phyloP scores from a whole-genome alignment of 768 basidiomycete species.

The Neoboletus magnificus region DNA sequence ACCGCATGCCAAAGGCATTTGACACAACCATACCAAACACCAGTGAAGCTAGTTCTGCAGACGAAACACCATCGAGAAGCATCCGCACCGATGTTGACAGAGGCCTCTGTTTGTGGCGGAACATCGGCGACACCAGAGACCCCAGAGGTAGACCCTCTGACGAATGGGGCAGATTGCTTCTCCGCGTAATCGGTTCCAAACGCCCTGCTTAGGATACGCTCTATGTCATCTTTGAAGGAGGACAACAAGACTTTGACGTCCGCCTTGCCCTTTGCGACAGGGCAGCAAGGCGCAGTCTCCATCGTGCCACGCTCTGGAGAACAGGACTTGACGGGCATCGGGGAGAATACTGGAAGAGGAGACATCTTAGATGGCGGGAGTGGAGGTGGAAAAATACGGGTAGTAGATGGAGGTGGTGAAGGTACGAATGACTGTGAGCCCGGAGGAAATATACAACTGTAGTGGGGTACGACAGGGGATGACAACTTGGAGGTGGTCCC shows the following conservation, averaged over 20 bases:
- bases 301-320: background rate
- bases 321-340: background rate
- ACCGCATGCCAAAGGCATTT: slow-evolving; percentile 32
- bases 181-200: slow-evolving; percentile 27
- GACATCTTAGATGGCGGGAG: slow-evolving; percentile 9
- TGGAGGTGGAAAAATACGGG: slow-evolving; percentile 15
- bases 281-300: slow-evolving; percentile 36
- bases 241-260: slow-evolving; percentile 47
- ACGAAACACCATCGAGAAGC: slow-evolving; percentile 29
- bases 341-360: slow-evolving; percentile 1
- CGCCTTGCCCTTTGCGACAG: slow-evolving; percentile 42
- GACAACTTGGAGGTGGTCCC: background rate
- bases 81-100: background rate
- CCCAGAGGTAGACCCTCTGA: background rate
- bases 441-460: background rate
- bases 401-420: slow-evolving; percentile 1
- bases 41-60: slow-evolving; percentile 24
- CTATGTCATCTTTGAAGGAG: slow-evolving; percentile 55
- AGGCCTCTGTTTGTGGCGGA: background rate
- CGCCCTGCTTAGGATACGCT: slow-evolving; percentile 39
- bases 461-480: background rate
- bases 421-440: background rate
- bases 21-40: slow-evolving; percentile 30
- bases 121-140: background rate
- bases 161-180: background rate